phyloP scores from a whole-genome alignment of 192 early-diverging fungal species.

The Coemansia sp. region DNA sequence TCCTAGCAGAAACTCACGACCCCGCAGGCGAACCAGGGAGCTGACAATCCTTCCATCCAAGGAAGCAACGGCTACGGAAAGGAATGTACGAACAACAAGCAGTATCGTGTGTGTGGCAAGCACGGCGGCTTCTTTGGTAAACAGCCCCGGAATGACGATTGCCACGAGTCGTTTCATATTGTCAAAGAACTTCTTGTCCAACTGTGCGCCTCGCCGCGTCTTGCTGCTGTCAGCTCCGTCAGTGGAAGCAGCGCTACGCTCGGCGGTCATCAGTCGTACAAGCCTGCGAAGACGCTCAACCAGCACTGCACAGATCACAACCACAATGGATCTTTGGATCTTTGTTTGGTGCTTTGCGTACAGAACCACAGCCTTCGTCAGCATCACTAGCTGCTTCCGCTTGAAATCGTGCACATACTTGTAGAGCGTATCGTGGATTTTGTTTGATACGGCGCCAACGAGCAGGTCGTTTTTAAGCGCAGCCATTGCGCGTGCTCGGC shows the following conservation, averaged over 20 bases:
- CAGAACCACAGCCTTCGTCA: constrained; percentile 24
- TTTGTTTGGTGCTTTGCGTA: constrained; percentile 44
- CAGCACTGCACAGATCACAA: constrained; percentile 26
- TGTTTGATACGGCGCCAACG: constrained; percentile 27
- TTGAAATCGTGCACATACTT: constrained; percentile 29
- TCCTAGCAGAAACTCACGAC: constrained; percentile 78
- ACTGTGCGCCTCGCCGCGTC: constrained; percentile 27
- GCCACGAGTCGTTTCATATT: constrained; percentile 69
- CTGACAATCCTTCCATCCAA: constrained; percentile 70
- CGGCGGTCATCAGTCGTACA: constrained; percentile 29
- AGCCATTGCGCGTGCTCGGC: constrained; percentile 25
- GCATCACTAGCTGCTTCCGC: constrained; percentile 28
- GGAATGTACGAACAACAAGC: constrained; percentile 81
- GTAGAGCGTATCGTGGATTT: constrained; percentile 34
- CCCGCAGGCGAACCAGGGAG: constrained; percentile 59
- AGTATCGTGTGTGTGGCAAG: constrained; percentile 82
- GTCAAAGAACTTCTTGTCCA: constrained; percentile 59
- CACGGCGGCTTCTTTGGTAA: constrained; percentile 84
- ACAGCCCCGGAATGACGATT: constrained; percentile 83
- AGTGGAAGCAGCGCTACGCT: constrained; percentile 8
- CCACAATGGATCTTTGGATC: constrained; percentile 35
- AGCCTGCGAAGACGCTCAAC: constrained; percentile 37
- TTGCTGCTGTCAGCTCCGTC: background rate
- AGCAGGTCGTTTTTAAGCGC: constrained; percentile 37
- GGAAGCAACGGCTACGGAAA: constrained; percentile 89